These are phyloP conservation scores for Mycena epipterygia DNA, from an alignment of 768 basidiomycete species.

Conservation along the genomic window DNA sequence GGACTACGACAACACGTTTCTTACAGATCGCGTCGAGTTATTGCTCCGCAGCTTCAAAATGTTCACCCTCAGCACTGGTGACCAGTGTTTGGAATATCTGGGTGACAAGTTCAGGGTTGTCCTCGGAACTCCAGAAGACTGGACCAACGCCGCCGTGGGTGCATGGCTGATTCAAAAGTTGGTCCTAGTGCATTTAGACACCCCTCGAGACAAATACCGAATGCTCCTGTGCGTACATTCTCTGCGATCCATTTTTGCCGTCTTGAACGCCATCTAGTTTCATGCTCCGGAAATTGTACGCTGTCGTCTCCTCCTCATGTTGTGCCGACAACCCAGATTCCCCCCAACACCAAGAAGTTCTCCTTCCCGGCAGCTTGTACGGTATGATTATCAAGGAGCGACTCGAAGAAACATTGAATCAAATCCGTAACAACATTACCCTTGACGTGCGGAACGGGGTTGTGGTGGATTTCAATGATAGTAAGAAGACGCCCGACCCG, in stretches of 20 bases:
- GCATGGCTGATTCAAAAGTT: constrained; percentile 86
- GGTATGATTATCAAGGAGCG: constrained; percentile 99
- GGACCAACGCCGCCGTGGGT: constrained; percentile 87
- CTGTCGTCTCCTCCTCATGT: constrained; percentile 90
- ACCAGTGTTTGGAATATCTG: constrained; percentile 94
- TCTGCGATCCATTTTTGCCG: background rate
- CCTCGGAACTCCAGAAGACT: constrained; percentile 92
- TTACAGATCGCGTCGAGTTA: constrained; percentile 97
- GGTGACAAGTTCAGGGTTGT: constrained; percentile 98
- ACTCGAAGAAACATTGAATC: constrained; percentile 88
- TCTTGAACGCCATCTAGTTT: constrained; percentile 66
- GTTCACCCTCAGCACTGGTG: constrained; percentile 88
- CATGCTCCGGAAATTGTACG: constrained; percentile 97
- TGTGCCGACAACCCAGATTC: constrained; percentile 98
- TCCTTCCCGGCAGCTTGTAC: constrained; percentile 93
- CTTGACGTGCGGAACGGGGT: constrained; percentile 84
- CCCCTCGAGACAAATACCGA: constrained; percentile 92
- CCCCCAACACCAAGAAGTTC: constrained; percentile 97
- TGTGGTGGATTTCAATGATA: constrained; percentile 89
- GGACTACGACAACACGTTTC: constrained; percentile 96
- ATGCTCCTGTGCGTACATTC: constrained; percentile 84
- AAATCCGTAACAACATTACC: constrained; percentile 76
- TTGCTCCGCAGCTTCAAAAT: constrained; percentile 95
- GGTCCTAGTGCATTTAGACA: constrained; percentile 90
- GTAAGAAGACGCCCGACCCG: constrained; percentile 59